These are phyloP conservation scores for Globisporangium parvum DNA, from an alignment of 352 stramenopile species.

Conservation along the genomic window DNA sequence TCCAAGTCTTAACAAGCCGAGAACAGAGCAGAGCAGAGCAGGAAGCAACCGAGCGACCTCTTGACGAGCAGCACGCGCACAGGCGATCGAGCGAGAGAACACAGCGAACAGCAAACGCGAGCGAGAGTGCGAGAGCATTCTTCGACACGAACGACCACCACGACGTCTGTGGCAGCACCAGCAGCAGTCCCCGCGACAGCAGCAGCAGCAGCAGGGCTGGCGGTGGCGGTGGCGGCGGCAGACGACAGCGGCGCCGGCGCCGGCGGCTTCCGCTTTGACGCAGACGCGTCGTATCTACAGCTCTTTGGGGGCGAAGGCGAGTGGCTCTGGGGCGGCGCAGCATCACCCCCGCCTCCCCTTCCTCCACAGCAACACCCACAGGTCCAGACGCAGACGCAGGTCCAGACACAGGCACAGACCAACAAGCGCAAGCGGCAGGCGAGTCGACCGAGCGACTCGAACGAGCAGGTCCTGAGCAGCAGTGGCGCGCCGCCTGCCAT, in stretches of 20 bases:
- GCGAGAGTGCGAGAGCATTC: background rate
- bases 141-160: conserved; percentile 11
- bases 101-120: background rate
- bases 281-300: conserved; percentile 8
- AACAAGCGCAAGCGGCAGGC: background rate
- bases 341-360: background rate
- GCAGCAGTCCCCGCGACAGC: conserved; percentile 10
- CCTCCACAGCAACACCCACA: conserved; percentile 6
- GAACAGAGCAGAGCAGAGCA: too few relatives aligned
- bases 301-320: conserved; percentile 14
- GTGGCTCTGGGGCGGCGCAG: conserved; percentile 22
- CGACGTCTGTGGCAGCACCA: conserved; percentile 26
- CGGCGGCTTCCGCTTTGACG: conserved; percentile 15
- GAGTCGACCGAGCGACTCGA: background rate
- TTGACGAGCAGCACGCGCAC: background rate
- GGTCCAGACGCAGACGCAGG: background rate
- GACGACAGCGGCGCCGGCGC: conserved; percentile 6
- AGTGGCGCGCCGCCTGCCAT: conserved; percentile 18
- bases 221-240: conserved; percentile 8
- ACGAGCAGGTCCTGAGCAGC: background rate
- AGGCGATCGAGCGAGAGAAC: conserved; percentile 1
- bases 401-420: conserved; percentile 5
- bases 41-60: too few relatives aligned
- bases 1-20: too few relatives aligned
- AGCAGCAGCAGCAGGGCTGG: conserved; percentile 15